These are phyloP conservation scores for Phlegmacium glaucopus DNA, from an alignment of 768 basidiomycete genomes.

Conservation along the genomic window DNA sequence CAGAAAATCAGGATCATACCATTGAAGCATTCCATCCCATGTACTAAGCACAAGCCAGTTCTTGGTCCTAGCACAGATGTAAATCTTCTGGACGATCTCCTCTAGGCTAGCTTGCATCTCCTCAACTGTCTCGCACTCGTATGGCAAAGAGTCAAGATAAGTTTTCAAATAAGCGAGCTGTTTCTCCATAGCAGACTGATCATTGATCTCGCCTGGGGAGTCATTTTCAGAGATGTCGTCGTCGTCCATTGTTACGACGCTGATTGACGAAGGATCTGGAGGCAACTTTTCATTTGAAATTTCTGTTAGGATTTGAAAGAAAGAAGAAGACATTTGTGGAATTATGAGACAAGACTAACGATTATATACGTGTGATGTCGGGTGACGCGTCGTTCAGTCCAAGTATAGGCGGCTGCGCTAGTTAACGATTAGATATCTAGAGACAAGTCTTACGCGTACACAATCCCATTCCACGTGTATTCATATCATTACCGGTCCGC, in stretches of 20 bases:
- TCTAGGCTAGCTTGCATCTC: conserved; percentile 72
- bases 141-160: conserved; percentile 69
- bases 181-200: conserved; percentile 47
- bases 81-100: conserved; percentile 63
- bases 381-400: conserved; percentile 24
- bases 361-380: conserved; percentile 3
- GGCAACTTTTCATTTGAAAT: conserved; percentile 7
- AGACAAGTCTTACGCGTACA: no score
- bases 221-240: conserved; percentile 49
- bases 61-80: conserved; percentile 67
- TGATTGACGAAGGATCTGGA: conserved; percentile 4
- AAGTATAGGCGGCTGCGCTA: conserved; percentile 8
- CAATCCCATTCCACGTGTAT: no score
- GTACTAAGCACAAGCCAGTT: conserved; percentile 72
- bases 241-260: conserved; percentile 46
- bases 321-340: conserved; percentile 2
- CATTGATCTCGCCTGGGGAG: conserved; percentile 32
- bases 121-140: conserved; percentile 65
- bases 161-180: conserved; percentile 59
- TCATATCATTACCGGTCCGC: neutral
- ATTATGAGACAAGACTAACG: neutral
- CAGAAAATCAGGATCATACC: conserved; percentile 46
- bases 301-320: neutral
- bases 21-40: conserved; percentile 81
- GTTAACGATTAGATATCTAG: conserved; percentile 3